phyloP scores from a whole-genome alignment of 768 basidiomycete species.

The Russula olivacea region DNA sequence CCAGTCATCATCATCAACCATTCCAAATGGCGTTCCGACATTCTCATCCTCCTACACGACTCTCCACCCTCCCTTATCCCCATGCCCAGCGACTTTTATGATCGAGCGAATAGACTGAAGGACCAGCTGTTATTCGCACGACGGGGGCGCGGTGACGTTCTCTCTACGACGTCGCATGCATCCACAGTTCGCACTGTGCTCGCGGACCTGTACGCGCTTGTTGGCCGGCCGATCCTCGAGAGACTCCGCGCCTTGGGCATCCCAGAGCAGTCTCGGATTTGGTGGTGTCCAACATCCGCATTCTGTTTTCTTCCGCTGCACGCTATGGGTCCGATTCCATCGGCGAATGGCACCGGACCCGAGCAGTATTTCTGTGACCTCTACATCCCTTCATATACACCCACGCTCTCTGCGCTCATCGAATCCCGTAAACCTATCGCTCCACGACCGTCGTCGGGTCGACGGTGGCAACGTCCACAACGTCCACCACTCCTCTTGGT shows the following conservation, averaged over 20 bases:
- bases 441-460: neutral
- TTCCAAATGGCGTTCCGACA: constrained; percentile 8
- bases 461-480: neutral
- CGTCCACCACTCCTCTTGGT: neutral
- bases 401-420: neutral
- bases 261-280: constrained; percentile 9
- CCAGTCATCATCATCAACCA: constrained; percentile 16
- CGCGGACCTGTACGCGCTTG: neutral
- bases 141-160: neutral
- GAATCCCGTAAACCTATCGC: neutral
- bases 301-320: constrained; percentile 22
- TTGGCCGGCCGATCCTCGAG: neutral
- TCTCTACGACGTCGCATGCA: neutral
- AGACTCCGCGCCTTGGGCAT: neutral
- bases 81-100: neutral
- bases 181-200: neutral
- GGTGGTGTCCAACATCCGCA: constrained; percentile 6
- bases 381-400: constrained; percentile 7
- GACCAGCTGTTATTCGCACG: neutral
- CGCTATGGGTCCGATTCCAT: constrained; percentile 18
- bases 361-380: constrained; percentile 9
- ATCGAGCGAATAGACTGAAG: neutral
- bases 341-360: neutral
- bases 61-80: neutral
- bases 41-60: constrained; percentile 2